phyloP scores from a whole-genome alignment of 306 rosid genomes.

The Nissolia schottii region DNA sequence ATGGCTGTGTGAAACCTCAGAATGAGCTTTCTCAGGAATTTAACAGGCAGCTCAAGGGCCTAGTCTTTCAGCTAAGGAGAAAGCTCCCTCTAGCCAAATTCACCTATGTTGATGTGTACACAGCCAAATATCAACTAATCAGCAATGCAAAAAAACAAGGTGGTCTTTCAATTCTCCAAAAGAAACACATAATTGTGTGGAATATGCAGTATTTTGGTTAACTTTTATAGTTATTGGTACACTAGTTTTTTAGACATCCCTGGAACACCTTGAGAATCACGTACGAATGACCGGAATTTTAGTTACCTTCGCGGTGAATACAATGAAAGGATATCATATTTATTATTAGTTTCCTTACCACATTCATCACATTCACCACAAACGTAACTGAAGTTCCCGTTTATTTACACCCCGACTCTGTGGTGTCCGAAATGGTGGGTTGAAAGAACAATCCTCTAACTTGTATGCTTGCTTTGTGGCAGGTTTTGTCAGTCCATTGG shows the following conservation, averaged over 20 bases:
- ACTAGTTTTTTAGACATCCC: too few species aligned
- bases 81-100: slow-evolving; percentile 51
- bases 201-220: background rate
- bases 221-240: too few species aligned
- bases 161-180: slow-evolving; percentile 15
- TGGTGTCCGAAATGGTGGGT: too few species aligned
- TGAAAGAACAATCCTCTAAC: too few species aligned
- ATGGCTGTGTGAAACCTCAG: slow-evolving; percentile 62
- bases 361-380: too few species aligned
- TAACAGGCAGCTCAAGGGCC: slow-evolving; percentile 61
- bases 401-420: too few species aligned
- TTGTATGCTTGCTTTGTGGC: slow-evolving; percentile 21
- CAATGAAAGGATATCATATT: too few species aligned
- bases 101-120: slow-evolving; percentile 61
- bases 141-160: slow-evolving; percentile 54
- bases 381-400: too few species aligned
- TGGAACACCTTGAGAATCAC: too few species aligned
- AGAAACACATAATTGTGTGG: background rate
- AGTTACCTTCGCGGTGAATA: too few species aligned
- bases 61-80: slow-evolving; percentile 33
- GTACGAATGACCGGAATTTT: too few species aligned
- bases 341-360: too few species aligned
- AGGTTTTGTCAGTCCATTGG: slow-evolving; percentile 76
- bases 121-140: slow-evolving; percentile 62
- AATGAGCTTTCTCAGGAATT: slow-evolving; percentile 73